phyloP scores from a whole-genome alignment of 257 asterid species.

The Solanum etuberosum region DNA sequence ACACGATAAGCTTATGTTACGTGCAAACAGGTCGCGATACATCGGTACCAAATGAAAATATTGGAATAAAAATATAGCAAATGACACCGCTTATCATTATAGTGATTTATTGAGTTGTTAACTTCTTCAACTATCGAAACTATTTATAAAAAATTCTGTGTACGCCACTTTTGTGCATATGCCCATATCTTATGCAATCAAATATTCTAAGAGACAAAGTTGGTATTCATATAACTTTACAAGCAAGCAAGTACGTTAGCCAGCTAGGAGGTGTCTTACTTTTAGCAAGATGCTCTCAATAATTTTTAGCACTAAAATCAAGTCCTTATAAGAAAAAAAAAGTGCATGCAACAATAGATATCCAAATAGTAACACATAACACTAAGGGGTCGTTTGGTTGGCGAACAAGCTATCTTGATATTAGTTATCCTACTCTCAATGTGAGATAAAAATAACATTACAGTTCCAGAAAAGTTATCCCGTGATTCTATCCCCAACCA shows the following conservation, averaged over 20 bases:
- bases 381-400: neutral
- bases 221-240: neutral
- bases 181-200: neutral
- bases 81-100: neutral
- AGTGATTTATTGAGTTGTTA: neutral
- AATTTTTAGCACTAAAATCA: neutral
- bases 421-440: too few species aligned
- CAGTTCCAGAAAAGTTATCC: neutral
- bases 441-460: neutral
- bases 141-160: accelerated
- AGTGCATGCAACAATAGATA: neutral
- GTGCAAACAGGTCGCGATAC: too few species aligned
- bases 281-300: neutral
- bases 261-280: neutral
- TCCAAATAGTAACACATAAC: neutral
- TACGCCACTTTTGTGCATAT: neutral
- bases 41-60: neutral
- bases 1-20: too few species aligned
- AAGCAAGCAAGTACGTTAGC: neutral
- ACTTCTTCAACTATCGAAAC: neutral
- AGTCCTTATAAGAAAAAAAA: neutral
- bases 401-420: too few species aligned
- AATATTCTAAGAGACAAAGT: neutral
- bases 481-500: neutral
- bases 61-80: neutral